phyloP scores from a whole-genome alignment of 1,139 yeast species.

The Magnusiomyces paraingens region DNA sequence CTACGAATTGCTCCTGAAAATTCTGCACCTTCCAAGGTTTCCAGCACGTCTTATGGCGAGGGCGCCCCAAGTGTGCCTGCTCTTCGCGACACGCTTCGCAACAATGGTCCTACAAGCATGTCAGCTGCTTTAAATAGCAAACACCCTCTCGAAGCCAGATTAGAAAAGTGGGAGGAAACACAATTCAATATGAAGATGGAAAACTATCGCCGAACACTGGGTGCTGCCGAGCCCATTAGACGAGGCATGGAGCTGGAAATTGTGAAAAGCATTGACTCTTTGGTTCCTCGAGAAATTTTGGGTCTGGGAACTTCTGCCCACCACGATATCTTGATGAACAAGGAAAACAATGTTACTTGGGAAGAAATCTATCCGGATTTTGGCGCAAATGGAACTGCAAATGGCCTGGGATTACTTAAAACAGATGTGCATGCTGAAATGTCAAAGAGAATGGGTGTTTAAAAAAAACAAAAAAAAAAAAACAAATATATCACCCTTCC shows the following conservation, averaged over 20 bases:
- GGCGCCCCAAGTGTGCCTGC: constrained; percentile 29
- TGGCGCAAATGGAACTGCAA: constrained; percentile 25
- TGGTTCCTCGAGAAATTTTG: constrained; percentile 54
- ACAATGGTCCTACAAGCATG: constrained; percentile 30
- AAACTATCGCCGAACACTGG: constrained; percentile 74
- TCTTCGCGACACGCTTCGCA: constrained; percentile 27
- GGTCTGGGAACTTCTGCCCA: constrained; percentile 48
- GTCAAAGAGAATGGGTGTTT: constrained; percentile 46
- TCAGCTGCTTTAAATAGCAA: constrained; percentile 69
- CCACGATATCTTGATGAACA: constrained; percentile 69
- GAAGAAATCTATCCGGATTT: constrained; percentile 67
- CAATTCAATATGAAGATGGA: constrained; percentile 68
- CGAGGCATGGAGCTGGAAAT: constrained; percentile 79
- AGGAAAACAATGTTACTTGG: constrained; percentile 79
- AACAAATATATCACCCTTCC: too few relatives aligned
- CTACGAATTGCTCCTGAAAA: constrained; percentile 26
- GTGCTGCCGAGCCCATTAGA: constrained; percentile 90
- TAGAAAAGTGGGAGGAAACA: constrained; percentile 73
- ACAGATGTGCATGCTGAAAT: constrained; percentile 58
- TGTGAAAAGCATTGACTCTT: constrained; percentile 59
- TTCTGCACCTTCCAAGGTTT: constrained; percentile 21
- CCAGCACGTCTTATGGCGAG: constrained; percentile 22
- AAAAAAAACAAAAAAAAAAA: not conserved
- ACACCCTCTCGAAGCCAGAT: constrained; percentile 79
- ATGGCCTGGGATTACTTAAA: constrained; percentile 32